phyloP scores from a whole-genome alignment of 495 filamentous ascomycete genomes.

The Neurospora sp. region DNA sequence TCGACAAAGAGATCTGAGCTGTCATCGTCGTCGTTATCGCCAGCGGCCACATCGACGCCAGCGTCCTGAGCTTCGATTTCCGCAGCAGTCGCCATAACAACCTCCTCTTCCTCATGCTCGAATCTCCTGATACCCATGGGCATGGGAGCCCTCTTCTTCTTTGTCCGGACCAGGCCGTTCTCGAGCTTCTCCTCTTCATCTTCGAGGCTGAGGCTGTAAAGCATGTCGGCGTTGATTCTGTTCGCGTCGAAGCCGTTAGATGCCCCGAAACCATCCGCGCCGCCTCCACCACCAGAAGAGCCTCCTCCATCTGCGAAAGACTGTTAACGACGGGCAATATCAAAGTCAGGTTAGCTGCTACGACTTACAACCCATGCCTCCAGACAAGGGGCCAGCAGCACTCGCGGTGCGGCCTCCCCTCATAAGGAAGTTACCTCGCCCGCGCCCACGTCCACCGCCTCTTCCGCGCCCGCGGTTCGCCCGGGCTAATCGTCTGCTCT shows the following conservation, averaged over 20 bases:
- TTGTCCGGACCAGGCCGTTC: slow-evolving; percentile 6
- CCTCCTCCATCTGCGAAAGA: slow-evolving; percentile 19
- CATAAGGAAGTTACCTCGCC: slow-evolving; percentile 26
- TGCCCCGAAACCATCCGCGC: slow-evolving; percentile 16
- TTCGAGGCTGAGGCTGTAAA: slow-evolving; percentile 22
- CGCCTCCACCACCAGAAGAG: slow-evolving; percentile 20
- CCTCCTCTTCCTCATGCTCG: slow-evolving; percentile 42
- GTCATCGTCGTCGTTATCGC: slow-evolving; percentile 23
- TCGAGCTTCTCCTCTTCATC: slow-evolving; percentile 19
- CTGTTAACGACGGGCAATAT: not conserved
- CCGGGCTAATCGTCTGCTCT: slow-evolving; percentile 12
- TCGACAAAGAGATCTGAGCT: slow-evolving; percentile 39
- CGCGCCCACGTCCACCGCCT: slow-evolving; percentile 29
- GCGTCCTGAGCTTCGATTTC: slow-evolving; percentile 33
- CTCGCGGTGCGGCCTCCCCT: slow-evolving; percentile 16
- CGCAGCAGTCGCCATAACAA: slow-evolving; percentile 44
- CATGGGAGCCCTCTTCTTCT: slow-evolving; percentile 18
- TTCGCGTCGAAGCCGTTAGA: slow-evolving; percentile 19
- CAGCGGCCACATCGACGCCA: slow-evolving; percentile 9
- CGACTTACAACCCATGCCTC: slow-evolving; percentile 23
- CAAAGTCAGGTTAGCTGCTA: not conserved
- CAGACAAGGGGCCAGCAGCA: slow-evolving; percentile 30
- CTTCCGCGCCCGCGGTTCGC: slow-evolving; percentile 21
- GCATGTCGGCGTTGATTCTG: slow-evolving; percentile 33
- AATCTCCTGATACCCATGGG: slow-evolving; percentile 42